These are phyloP conservation scores for Boletus reticulatus DNA, from an alignment of 768 basidiomycete species.

Conservation along the genomic window DNA sequence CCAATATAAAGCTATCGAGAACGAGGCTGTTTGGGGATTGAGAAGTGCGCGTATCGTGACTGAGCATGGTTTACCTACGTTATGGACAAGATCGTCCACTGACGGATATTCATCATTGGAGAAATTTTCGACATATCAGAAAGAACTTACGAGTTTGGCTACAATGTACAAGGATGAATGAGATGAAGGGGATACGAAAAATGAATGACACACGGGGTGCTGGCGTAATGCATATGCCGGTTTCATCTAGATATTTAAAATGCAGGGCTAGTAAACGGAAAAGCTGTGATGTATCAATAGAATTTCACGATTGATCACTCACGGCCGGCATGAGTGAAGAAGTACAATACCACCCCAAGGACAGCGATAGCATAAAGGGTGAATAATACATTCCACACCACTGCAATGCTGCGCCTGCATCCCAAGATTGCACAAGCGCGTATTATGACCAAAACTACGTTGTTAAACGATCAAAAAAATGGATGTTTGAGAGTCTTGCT, in stretches of 20 bases:
- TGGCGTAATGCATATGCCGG: slow-evolving; percentile 9
- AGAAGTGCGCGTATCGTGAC: background rate
- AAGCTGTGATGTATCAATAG: background rate
- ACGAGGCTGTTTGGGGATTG: slow-evolving; percentile 7
- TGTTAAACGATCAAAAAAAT: background rate
- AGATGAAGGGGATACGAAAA: background rate
- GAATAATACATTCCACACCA: slow-evolving; percentile 4
- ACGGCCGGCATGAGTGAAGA: background rate
- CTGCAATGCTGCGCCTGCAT: slow-evolving; percentile 1
- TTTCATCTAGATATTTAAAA: slow-evolving; percentile 8
- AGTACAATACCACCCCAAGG: background rate
- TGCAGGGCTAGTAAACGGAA: background rate
- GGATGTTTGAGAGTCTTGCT: background rate
- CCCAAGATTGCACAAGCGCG: slow-evolving; percentile 25
- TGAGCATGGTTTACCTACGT: slow-evolving; percentile 5
- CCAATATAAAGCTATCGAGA: slow-evolving; percentile 14
- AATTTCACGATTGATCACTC: background rate
- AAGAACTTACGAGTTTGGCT: slow-evolving; percentile 12
- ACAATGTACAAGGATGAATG: background rate
- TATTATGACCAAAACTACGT: slow-evolving; percentile 23
- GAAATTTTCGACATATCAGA: background rate
- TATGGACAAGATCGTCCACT: slow-evolving; percentile 17
- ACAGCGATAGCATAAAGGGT: slow-evolving; percentile 1
- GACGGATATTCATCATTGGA: background rate
- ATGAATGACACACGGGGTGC: slow-evolving; percentile 9